Conservation (phyloP, 2,329 filamentous ascomycete genomes). For the Cladosporium oxysporum region DNA sequence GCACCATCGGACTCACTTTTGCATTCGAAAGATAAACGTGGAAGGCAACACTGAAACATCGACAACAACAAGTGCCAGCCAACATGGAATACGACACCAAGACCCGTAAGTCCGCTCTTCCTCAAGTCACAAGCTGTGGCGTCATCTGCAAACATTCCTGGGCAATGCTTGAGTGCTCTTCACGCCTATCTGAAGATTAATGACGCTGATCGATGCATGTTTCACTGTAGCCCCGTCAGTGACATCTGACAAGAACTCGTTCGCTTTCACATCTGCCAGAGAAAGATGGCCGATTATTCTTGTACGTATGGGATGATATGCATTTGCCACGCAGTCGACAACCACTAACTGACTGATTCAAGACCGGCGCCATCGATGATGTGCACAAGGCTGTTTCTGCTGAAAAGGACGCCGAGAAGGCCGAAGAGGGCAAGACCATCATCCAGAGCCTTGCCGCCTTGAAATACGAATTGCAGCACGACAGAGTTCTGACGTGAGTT, state of each 20-base stretch:
- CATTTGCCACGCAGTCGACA: not conserved
- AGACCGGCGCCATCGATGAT: constrained; percentile 94
- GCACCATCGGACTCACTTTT: constrained; percentile 3
- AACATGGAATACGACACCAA: constrained; percentile 74
- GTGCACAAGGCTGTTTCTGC: constrained; percentile 72
- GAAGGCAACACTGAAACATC: not conserved
- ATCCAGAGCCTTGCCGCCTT: constrained; percentile 75
- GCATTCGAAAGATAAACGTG: not conserved
- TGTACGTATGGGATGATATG: constrained; percentile 51
- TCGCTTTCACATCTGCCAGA: constrained; percentile 80
- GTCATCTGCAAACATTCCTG: not conserved
- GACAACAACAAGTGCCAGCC: not conserved
- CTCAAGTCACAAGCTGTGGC: not conserved
- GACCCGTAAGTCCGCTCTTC: constrained; percentile 58
- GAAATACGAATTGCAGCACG: constrained; percentile 94
- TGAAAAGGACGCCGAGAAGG: constrained; percentile 62
- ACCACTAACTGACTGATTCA: not conserved
- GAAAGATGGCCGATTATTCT: constrained; percentile 94
- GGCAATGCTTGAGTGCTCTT: constrained; percentile 21
- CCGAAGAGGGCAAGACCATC: constrained; percentile 82
- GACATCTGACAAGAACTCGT: constrained; percentile 81
- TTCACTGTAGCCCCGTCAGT: constrained; percentile 65
- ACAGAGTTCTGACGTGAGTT: constrained; percentile 72
- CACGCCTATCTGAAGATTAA: not conserved
- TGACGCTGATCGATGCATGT: constrained; percentile 9